These are phyloP conservation scores for Vararia minispora DNA, from an alignment of 768 basidiomycete genomes.

Conservation along the genomic window DNA sequence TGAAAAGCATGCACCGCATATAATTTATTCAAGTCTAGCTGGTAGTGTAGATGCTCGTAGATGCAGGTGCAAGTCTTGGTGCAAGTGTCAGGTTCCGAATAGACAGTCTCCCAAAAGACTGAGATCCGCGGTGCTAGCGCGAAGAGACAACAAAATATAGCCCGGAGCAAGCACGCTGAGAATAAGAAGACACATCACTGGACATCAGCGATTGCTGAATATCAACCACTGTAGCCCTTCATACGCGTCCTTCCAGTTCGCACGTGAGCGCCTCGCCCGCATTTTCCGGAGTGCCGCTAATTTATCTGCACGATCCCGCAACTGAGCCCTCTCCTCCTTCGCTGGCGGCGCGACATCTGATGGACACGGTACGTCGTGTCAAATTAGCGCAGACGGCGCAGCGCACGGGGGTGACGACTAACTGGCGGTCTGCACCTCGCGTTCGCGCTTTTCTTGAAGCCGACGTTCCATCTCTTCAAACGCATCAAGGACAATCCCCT, in stretches of 20 bases:
- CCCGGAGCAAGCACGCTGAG: too few relatives aligned
- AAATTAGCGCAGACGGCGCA: conserved; percentile 2
- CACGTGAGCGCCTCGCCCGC: conserved; percentile 5
- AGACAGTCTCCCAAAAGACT: too few relatives aligned
- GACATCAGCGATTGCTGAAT: conserved; percentile 31
- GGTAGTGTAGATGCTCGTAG: too few relatives aligned
- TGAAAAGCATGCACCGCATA: too few relatives aligned
- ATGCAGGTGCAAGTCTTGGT: too few relatives aligned
- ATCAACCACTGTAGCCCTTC: conserved; percentile 40
- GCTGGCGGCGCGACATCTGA: background rate
- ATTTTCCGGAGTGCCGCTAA: background rate
- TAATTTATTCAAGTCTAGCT: too few relatives aligned
- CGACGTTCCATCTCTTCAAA: conserved; percentile 64
- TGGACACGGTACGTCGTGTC: background rate
- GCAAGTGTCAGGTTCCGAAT: too few relatives aligned
- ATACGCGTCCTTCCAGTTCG: conserved; percentile 19
- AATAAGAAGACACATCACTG: too few relatives aligned
- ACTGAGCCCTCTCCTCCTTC: background rate
- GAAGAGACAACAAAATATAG: too few relatives aligned
- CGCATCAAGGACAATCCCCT: conserved; percentile 37
- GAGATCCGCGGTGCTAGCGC: too few relatives aligned
- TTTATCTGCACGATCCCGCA: conserved; percentile 1
- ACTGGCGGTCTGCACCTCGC: conserved; percentile 1
- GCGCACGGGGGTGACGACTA: conserved; percentile 3
- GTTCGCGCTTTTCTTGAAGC: conserved; percentile 35